These are phyloP conservation scores for Tylopilus sp. DNA, from an alignment of 1,284 basidiomycete genomes.

Conservation along the genomic window DNA sequence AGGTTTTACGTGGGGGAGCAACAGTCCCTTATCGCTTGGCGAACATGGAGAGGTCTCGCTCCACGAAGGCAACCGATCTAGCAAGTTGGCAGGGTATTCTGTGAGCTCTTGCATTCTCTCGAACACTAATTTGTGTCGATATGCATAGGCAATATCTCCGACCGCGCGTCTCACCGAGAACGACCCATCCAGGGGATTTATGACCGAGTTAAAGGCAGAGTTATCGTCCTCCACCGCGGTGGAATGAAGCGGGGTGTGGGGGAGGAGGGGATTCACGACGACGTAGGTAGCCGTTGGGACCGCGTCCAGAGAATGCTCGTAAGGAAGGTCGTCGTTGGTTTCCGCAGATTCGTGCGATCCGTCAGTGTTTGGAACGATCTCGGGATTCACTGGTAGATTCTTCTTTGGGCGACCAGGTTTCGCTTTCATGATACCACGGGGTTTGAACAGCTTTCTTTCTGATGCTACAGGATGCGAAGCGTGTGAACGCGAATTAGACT, in stretches of 20 bases:
- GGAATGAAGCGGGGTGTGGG: background rate
- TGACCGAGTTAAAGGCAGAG: conserved; percentile 12
- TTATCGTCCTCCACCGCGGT: conserved; percentile 6
- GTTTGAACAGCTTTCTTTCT: conserved; percentile 19
- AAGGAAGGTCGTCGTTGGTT: conserved; percentile 1
- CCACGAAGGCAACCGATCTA: conserved; percentile 17
- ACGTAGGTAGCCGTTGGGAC: conserved; percentile 14
- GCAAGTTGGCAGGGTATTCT: conserved; percentile 16
- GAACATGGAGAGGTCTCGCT: conserved; percentile 20
- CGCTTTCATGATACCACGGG: conserved; percentile 30
- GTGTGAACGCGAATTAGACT: conserved; percentile 14
- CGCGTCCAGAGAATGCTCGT: conserved; percentile 7
- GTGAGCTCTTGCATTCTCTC: conserved; percentile 27
- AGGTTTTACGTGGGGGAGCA: conserved; percentile 34
- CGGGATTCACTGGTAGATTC: conserved; percentile 4
- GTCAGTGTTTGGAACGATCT: conserved; percentile 3
- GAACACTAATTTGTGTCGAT: conserved; percentile 24
- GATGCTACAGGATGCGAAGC: conserved; percentile 12
- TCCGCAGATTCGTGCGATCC: conserved; percentile 10
- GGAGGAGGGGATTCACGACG: conserved; percentile 28
- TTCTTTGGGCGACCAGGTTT: conserved; percentile 33
- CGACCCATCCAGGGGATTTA: conserved; percentile 24
- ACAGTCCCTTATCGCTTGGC: conserved; percentile 16
- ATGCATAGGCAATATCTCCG: conserved; percentile 29
- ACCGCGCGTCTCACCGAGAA: conserved; percentile 26